Conservation (phyloP, 768 basidiomycete genomes). For the Mycena indigotica region DNA sequence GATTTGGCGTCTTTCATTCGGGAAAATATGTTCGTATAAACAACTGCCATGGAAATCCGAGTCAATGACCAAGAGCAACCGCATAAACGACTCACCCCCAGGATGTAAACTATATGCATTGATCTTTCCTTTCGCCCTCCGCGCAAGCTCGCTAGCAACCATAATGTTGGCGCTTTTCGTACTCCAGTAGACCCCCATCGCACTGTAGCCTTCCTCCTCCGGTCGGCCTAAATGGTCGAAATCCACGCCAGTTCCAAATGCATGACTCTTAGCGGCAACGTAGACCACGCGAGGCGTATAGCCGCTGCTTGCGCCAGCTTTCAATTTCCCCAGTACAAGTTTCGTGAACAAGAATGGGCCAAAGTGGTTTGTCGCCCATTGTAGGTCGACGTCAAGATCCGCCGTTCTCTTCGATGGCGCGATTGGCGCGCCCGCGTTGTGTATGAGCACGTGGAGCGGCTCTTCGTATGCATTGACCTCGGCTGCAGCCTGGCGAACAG, state of each 20-base stretch:
- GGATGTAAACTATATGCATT: conserved; percentile 4
- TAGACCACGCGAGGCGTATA: conserved; percentile 6
- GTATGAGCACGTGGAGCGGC: conserved; percentile 6
- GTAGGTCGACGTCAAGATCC: conserved; percentile 1
- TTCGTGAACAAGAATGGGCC: conserved; percentile 13
- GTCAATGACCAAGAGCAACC: neutral
- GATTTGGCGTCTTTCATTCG: neutral
- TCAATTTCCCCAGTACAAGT: neutral
- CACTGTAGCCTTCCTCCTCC: neutral
- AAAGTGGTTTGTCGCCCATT: conserved; percentile 1
- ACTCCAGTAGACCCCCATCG: neutral
- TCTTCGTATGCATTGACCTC: conserved; percentile 3
- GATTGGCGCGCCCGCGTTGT: conserved; percentile 4
- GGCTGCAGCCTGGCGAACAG: conserved; percentile 1
- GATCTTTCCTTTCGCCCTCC: neutral
- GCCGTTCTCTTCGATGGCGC: neutral
- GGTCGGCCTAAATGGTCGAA: neutral
- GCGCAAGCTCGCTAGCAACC: neutral
- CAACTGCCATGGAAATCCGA: neutral
- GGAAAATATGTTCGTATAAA: neutral
- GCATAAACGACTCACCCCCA: neutral
- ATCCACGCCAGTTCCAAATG: neutral
- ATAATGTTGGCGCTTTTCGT: conserved; percentile 3
- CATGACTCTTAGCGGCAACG: neutral
- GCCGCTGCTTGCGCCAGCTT: neutral